These are phyloP conservation scores for Pestalotiopsis sp. DNA, from an alignment of 2,329 filamentous ascomycete genomes.

Conservation along the genomic window DNA sequence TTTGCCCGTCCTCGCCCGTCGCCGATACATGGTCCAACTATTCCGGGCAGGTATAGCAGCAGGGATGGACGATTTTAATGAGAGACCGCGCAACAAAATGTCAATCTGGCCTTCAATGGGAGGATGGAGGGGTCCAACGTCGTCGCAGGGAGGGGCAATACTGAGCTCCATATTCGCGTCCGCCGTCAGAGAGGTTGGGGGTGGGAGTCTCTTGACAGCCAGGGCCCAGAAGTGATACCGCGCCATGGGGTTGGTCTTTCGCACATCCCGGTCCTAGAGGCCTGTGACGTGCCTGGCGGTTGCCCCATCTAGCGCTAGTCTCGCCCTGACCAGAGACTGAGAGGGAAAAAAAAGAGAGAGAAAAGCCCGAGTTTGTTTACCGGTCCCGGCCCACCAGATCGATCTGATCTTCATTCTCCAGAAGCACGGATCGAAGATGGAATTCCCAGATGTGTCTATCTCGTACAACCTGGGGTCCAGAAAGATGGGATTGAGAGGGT, in stretches of 20 bases:
- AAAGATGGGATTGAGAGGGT: not conserved
- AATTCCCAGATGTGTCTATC: not conserved
- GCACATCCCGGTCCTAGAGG: not conserved
- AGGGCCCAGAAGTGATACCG: not conserved
- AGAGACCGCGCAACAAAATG: not conserved
- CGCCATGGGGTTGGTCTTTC: not conserved
- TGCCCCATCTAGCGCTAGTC: slow-evolving; percentile 12
- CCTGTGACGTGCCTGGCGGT: slow-evolving; percentile 4
- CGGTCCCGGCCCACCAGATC: slow-evolving; percentile 3
- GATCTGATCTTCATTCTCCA: not conserved
- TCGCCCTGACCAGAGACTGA: not conserved
- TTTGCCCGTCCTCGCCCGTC: not conserved
- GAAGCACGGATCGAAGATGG: not conserved
- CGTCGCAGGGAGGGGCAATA: not conserved
- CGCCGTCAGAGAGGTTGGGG: not conserved
- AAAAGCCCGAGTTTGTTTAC: not conserved
- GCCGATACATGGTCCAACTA: not conserved
- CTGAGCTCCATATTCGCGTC: not conserved
- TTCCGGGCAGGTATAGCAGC: slow-evolving; percentile 13
- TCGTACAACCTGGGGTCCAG: not conserved
- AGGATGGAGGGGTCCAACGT: not conserved
- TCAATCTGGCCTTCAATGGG: not conserved
- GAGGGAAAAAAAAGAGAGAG: not conserved
- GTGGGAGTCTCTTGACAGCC: not conserved
- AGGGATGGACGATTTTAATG: slow-evolving; percentile 7